Base-by-base conservation (phyloP, 192 early-diverging fungal genomes). In the Podila horticola region DNA sequence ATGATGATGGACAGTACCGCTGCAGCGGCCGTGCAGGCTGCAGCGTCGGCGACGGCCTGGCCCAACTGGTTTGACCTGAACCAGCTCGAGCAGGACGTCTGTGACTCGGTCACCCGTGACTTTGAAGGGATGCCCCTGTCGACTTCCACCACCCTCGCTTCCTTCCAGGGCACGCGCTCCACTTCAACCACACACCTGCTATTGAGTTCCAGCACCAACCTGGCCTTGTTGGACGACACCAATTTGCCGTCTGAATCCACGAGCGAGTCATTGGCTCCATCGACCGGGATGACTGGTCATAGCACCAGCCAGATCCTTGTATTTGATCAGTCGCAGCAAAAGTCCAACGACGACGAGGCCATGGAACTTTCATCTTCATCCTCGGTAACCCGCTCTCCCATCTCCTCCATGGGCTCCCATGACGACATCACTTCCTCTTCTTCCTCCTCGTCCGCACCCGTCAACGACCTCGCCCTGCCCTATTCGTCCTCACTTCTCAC, bases 11-110 rank as follows among this genome's bases (percentile, higher is more conserved):
- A 81, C 30, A 67, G 66, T 22, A 49, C 52, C 29, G 36, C 69
- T 11, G 66, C 66, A 0, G 76, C 76, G 10, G 69, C 75, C 5
- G 64, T 79, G 19, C 75, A 81, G 24, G 71, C 77, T 2, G 71
- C 77, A 7, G 77, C 77, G 2, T 38, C 70, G 4, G 58, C 74
- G 8, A 52, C 62, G 7, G 62, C 71, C 2, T 81, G 77, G 77
- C 77, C 77, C n/a, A 66, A 71, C 66, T 81, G 77, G 77, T 81
- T 81, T 30, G 77, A 81, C 60, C 55, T 81, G 7, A 41, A 45
- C 33, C 77, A 81, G 67, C 55, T 81, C 19, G 77, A 81, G 29
- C 72, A 69, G 48, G 77, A 81, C 62, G 58, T 81, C 5, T 73
- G 77, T 52, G 71, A 81, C 6, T 60, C 29, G 66, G 67, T n/a